phyloP scores from a whole-genome alignment of 2,329 filamentous ascomycete genomes.

The Penicillium sp. region DNA sequence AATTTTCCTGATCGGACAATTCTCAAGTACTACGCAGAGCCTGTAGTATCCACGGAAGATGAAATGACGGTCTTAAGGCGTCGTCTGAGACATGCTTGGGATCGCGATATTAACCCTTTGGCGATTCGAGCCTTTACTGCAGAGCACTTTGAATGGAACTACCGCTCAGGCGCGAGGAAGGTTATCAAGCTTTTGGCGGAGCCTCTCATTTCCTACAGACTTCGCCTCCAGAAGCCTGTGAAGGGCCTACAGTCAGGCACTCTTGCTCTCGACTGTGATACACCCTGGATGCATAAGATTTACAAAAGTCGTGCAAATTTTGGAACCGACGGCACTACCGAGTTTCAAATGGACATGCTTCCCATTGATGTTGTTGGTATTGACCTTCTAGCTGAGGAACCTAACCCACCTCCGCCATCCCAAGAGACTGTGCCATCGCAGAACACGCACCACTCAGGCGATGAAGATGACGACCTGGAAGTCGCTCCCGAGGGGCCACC shows the following conservation, averaged over 20 bases:
- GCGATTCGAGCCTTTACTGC: slow-evolving; percentile 71
- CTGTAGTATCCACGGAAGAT: slow-evolving; percentile 67
- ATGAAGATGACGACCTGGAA: slow-evolving; percentile 35
- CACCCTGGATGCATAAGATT: slow-evolving; percentile 62
- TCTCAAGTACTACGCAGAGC: slow-evolving; percentile 82
- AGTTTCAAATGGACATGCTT: slow-evolving; percentile 74
- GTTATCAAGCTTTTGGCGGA: slow-evolving; percentile 79
- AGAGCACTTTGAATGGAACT: slow-evolving; percentile 84
- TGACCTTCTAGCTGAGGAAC: slow-evolving; percentile 69
- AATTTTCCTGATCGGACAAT: slow-evolving; percentile 78
- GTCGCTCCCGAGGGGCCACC: slow-evolving; percentile 21
- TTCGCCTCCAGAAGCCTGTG: slow-evolving; percentile 38
- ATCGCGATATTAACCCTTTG: slow-evolving; percentile 61
- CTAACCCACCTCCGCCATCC: slow-evolving; percentile 52
- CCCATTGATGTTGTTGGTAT: slow-evolving; percentile 76
- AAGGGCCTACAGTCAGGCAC: slow-evolving; percentile 32
- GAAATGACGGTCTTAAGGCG: slow-evolving; percentile 56
- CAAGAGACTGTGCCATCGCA: slow-evolving; percentile 22
- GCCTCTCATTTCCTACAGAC: slow-evolving; percentile 66
- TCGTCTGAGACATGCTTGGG: slow-evolving; percentile 56
- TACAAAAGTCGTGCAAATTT: slow-evolving; percentile 67
- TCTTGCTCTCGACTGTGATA: slow-evolving; percentile 47
- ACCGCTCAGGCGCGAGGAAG: slow-evolving; percentile 74
- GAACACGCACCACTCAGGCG: slow-evolving; percentile 22
- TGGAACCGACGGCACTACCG: slow-evolving; percentile 70